These are phyloP conservation scores for Euphorbia pulcherrima DNA, from an alignment of 345 rosid species.

Conservation along the genomic window DNA sequence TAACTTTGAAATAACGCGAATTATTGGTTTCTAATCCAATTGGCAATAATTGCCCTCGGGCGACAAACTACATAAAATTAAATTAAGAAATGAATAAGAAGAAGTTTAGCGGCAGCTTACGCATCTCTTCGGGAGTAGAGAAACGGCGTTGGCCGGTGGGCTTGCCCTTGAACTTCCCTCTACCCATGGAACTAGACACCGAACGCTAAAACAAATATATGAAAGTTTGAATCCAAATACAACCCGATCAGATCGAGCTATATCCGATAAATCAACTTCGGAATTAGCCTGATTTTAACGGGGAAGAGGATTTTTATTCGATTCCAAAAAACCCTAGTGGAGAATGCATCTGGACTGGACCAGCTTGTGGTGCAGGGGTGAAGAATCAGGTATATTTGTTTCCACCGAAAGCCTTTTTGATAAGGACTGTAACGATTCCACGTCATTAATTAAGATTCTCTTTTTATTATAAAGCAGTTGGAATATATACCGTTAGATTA, in stretches of 20 bases:
- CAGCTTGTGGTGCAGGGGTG: constrained; percentile 7
- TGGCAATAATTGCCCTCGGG: not conserved
- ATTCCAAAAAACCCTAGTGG: constrained; percentile 13
- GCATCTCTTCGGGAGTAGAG: constrained; percentile 56
- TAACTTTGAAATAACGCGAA: not conserved
- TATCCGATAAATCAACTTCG: not conserved
- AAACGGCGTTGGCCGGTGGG: constrained; percentile 60
- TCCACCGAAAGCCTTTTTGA: not conserved
- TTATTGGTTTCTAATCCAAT: not conserved
- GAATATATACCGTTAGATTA: not conserved
- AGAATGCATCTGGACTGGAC: not conserved
- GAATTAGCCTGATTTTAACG: not conserved
- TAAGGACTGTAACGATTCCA: not conserved
- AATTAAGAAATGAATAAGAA: not conserved
- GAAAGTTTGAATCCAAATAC: not conserved
- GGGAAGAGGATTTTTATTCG: not conserved
- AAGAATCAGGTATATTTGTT: not conserved
- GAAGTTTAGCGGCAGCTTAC: constrained; percentile 23
- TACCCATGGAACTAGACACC: constrained; percentile 34
- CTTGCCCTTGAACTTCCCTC: constrained; percentile 68
- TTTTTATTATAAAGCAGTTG: not conserved
- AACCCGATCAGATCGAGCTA: not conserved
- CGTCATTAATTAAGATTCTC: not conserved
- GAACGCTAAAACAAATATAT: not conserved
- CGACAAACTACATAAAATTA: not conserved